phyloP scores from a whole-genome alignment of 2,329 filamentous ascomycete species.

The Sporothrix phasma region DNA sequence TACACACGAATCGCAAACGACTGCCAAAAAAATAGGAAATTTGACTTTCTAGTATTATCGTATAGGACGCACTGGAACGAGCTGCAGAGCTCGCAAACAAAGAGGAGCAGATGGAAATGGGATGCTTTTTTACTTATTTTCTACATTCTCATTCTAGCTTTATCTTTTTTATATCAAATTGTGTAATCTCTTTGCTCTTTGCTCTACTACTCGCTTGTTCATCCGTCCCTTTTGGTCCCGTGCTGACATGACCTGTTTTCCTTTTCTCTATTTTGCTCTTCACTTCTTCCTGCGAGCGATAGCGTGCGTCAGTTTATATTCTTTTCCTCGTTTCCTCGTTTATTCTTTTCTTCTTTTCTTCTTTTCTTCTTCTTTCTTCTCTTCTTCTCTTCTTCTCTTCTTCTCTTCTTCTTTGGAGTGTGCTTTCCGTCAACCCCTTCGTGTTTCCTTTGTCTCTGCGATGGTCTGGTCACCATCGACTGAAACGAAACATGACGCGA shows the following conservation, averaged over 20 bases:
- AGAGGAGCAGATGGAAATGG: background rate
- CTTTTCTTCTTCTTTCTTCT: no score
- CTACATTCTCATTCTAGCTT: background rate
- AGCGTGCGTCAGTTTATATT: background rate
- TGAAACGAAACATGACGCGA: background rate
- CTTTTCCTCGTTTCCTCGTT: background rate
- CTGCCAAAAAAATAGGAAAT: background rate
- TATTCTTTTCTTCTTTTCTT: background rate
- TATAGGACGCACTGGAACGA: slow-evolving; percentile 2
- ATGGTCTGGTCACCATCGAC: slow-evolving; percentile 15
- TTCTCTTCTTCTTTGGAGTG: background rate
- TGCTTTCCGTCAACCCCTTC: background rate
- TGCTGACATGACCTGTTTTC: background rate
- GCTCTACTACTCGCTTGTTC: background rate
- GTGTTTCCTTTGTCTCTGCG: background rate
- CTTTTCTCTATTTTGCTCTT: background rate
- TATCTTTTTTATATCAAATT: background rate
- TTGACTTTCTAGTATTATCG: background rate
- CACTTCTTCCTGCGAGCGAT: background rate
- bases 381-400: background rate
- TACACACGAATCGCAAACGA: background rate
- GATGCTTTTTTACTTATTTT: background rate
- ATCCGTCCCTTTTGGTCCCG: background rate
- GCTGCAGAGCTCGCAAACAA: background rate
- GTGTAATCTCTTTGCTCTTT: background rate